Percentiles rank a stretch among this genome's conserved stretches.
These are phyloP conservation scores for Coniella vitis DNA, from an alignment of 2,329 filamentous ascomycete species.

Conservation along the genomic window DNA sequence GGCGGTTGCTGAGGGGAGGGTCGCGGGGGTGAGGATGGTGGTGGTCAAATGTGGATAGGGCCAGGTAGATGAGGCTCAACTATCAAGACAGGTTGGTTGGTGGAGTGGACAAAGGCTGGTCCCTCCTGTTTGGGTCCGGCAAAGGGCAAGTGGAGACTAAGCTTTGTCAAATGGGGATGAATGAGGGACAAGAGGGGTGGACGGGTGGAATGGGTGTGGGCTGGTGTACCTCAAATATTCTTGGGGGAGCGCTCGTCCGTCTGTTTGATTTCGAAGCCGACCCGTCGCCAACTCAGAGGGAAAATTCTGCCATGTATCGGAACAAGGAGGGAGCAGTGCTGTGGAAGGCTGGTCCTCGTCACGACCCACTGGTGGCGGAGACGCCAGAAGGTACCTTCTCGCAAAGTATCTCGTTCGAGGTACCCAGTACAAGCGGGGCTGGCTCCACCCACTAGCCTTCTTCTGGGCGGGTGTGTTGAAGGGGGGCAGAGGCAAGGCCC, in stretches of 20 bases:
- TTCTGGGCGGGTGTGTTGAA: neutral
- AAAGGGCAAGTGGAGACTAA: conserved; percentile 17
- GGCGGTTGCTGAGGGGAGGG: conserved; percentile 7
- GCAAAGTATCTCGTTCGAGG: conserved; percentile 11
- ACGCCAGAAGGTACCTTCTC: conserved; percentile 9
- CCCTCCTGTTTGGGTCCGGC: conserved; percentile 18
- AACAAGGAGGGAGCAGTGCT: conserved; percentile 12
- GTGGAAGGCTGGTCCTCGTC: conserved; percentile 13
- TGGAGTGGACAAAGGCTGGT: conserved; percentile 16
- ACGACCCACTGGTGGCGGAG: conserved; percentile 9
- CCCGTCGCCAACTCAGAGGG: conserved; percentile 14
- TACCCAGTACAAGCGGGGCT: neutral
- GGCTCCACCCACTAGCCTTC: neutral
- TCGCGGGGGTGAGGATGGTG: conserved; percentile 2
- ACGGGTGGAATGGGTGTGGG: conserved; percentile 15
- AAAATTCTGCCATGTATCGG: conserved; percentile 17
- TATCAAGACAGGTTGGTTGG: conserved; percentile 16
- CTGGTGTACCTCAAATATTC: conserved; percentile 19
- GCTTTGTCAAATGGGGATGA: conserved; percentile 18
- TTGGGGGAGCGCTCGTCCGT: conserved; percentile 13
- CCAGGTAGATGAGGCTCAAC: conserved; percentile 17
- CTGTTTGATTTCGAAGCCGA: conserved; percentile 11
- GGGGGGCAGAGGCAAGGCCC: no score
- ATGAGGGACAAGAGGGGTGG: conserved; percentile 17
- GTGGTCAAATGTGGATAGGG: conserved; percentile 17